phyloP scores from a whole-genome alignment of 1,139 yeast species.

The Yamadazyma triangularis region DNA sequence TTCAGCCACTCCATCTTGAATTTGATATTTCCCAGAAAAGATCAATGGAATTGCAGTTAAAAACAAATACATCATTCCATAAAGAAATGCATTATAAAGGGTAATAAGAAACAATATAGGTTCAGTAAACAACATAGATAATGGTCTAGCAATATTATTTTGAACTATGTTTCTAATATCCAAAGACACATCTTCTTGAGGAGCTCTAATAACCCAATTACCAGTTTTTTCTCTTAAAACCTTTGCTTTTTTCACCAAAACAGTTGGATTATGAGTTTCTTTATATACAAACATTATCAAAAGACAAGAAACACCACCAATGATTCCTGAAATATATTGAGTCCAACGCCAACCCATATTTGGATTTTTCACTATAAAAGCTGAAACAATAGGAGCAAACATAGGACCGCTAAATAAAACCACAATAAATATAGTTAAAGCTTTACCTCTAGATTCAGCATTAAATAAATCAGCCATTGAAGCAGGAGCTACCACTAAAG shows the following conservation, averaged over 20 bases:
- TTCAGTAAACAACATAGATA: conserved; percentile 63
- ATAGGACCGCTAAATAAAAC: conserved; percentile 45
- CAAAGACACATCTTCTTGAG: conserved; percentile 69
- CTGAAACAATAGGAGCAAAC: conserved; percentile 41
- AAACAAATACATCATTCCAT: conserved; percentile 75
- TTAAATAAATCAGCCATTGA: conserved; percentile 37
- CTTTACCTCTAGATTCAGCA: conserved; percentile 31
- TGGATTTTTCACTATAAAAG: conserved; percentile 29
- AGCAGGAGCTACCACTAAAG: conserved; percentile 43
- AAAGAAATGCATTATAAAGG: conserved; percentile 76
- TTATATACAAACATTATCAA: conserved; percentile 28
- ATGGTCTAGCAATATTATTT: conserved; percentile 67
- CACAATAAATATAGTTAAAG: conserved; percentile 29
- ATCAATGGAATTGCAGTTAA: conserved; percentile 78
- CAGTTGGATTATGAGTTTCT: conserved; percentile 48
- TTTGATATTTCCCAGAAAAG: conserved; percentile 57
- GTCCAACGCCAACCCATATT: conserved; percentile 58
- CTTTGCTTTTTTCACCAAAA: conserved; percentile 60
- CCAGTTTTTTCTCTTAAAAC: conserved; percentile 51
- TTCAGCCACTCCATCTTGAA: conserved; percentile 49
- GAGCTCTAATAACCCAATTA: conserved; percentile 81
- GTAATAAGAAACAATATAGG: conserved; percentile 69
- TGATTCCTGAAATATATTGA: conserved; percentile 48
- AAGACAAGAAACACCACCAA: conserved; percentile 32
- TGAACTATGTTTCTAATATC: conserved; percentile 61